These are phyloP conservation scores for Chlorella sp. DNA, from an alignment of 139 green algal genomes.

Conservation along the genomic window DNA sequence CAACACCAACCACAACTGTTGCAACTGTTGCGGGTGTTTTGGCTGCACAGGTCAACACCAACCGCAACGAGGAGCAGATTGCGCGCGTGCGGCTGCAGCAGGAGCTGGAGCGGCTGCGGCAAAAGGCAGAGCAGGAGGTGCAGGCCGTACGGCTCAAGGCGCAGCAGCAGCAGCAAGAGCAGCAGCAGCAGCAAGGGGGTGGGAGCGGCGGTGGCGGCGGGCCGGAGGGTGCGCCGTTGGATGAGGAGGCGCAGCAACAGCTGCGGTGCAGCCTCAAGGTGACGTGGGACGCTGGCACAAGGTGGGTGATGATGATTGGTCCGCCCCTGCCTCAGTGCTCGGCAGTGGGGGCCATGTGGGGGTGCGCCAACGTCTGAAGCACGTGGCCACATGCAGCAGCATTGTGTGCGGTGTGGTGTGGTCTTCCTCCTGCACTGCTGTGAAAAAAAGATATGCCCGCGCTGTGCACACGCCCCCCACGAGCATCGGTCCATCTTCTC, in stretches of 20 bases:
- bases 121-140: constrained; percentile 27
- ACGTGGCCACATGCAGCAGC: too few relatives aligned
- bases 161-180: neutral
- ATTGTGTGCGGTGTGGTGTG: too few relatives aligned
- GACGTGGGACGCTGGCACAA: constrained; percentile 20
- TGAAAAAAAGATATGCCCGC: too few relatives aligned
- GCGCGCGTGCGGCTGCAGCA: constrained; percentile 28
- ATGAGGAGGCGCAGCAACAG: constrained; percentile 13
- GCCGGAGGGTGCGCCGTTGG: constrained; percentile 9
- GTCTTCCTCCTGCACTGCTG: too few relatives aligned
- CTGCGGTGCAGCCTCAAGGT: constrained; percentile 32
- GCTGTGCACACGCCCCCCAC: too few relatives aligned
- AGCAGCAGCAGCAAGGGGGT: constrained; percentile 14
- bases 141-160: neutral
- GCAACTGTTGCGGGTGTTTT: too few relatives aligned
- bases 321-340: too few relatives aligned
- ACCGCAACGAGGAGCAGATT: constrained; percentile 32
- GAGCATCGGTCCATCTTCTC: too few relatives aligned
- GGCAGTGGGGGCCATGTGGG: too few relatives aligned
- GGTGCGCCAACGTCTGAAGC: too few relatives aligned
- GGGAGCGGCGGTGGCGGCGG: constrained; percentile 15
- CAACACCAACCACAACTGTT: too few relatives aligned
- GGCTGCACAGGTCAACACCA: neutral
- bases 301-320: too few relatives aligned
- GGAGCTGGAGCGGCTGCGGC: constrained; percentile 61